A percentile compares a stretch with the other conserved stretches of the same genome.
Evolutionary conservation across 2,329 filamentous ascomycete species (phyloP).

Genomic region (Pezicula radicicola): DNA sequence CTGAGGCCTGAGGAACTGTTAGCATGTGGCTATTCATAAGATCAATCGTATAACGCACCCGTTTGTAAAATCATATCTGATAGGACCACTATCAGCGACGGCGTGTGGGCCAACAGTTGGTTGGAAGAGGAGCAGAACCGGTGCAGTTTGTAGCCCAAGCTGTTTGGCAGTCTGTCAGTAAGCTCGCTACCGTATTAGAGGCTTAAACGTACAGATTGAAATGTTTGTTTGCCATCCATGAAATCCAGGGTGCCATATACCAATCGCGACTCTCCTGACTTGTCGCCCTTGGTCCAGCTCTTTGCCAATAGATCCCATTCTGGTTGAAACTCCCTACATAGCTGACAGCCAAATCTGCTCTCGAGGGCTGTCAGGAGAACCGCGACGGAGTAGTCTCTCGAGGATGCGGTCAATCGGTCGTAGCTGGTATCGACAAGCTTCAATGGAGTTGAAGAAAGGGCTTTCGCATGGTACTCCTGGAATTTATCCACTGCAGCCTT

Average conservation of each 20-base stretch:
- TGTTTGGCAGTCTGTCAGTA: constrained; percentile 33
- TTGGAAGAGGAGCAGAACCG: constrained; percentile 82
- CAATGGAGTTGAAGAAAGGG: constrained; percentile 62
- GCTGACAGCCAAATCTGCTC: constrained; percentile 74
- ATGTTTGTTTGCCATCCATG: constrained; percentile 74
- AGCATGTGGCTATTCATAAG: constrained; percentile 5
- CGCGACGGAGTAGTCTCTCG: constrained; percentile 79
- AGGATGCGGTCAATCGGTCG: constrained; percentile 68
- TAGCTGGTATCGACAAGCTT: constrained; percentile 78
- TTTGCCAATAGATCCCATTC: constrained; percentile 87
- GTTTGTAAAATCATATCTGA: constrained; percentile 80
- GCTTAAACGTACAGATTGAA: constrained; percentile 68
- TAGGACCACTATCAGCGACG: constrained; percentile 62
- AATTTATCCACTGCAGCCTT: constrained; percentile 66
- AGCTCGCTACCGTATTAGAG: not conserved
- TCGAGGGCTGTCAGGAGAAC: constrained; percentile 88
- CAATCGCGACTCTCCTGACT: constrained; percentile 66
- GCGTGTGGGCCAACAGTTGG: constrained; percentile 82
- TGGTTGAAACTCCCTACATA: constrained; percentile 89
- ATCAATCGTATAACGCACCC: constrained; percentile 53
- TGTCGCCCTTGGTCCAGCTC: constrained; percentile 86
- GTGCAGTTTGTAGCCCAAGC: constrained; percentile 92
- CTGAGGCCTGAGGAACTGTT: constrained; percentile 52
- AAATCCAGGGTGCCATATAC: constrained; percentile 89
- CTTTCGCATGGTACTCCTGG: constrained; percentile 65